These are phyloP conservation scores for Neospora caninum DNA, from an alignment of 169 alveolate species.

Conservation along the genomic window DNA sequence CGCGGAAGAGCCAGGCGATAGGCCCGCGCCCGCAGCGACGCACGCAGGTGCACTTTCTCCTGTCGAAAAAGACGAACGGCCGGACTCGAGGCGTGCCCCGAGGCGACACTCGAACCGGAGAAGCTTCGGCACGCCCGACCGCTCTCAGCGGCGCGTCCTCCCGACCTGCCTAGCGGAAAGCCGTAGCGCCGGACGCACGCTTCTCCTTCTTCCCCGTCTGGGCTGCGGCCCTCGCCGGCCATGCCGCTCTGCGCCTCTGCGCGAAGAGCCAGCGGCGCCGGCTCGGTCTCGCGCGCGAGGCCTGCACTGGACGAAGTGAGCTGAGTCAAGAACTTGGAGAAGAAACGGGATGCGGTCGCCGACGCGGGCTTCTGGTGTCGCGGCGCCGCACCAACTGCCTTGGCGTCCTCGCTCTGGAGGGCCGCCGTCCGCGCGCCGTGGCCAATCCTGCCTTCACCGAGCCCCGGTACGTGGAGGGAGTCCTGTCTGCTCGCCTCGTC, in stretches of 20 bases:
- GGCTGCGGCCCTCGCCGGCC: neutral
- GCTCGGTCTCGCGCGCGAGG: neutral
- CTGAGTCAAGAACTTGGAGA: slow-evolving; percentile 1
- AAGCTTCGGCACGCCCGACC: no score
- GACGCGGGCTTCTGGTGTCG: slow-evolving; percentile 8
- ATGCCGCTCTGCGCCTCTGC: neutral
- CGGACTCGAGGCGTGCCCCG: no score
- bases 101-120: no score
- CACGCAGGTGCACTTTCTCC: no score
- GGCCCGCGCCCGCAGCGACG: no score
- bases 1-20: no score
- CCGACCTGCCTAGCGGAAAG: no score
- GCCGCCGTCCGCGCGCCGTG: neutral
- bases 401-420: neutral
- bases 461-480: no score
- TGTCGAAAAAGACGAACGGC: no score
- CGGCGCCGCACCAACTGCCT: neutral
- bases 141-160: no score
- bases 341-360: slow-evolving; percentile 4
- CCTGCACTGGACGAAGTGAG: neutral
- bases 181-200: neutral
- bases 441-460: no score
- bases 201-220: neutral
- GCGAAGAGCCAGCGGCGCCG: neutral
- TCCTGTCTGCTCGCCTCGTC: no score